Evolutionary conservation across 257 asterid species (phyloP).

Genomic region (Eustoma russellianum): DNA sequence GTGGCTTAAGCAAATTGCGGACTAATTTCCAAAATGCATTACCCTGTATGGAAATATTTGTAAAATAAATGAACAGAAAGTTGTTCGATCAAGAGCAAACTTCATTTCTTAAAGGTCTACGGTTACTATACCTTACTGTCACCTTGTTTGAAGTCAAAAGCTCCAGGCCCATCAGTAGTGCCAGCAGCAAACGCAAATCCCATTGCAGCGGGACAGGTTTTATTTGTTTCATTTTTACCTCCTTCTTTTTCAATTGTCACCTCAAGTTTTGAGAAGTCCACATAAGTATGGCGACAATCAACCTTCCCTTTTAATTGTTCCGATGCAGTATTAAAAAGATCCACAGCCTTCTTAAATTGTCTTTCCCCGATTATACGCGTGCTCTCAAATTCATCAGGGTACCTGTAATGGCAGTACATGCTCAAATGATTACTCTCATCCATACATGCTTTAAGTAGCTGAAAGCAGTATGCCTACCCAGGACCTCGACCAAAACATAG

Average conservation of each 20-base stretch:
- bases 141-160: constrained; percentile 97
- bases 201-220: constrained; percentile 98
- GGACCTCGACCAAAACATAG: constrained; percentile 97
- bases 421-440: not conserved
- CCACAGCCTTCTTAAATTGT: constrained; percentile 73
- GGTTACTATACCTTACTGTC: constrained; percentile 54
- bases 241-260: constrained; percentile 58
- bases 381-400: constrained; percentile 93
- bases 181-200: constrained; percentile 99
- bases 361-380: constrained; percentile 92
- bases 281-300: constrained; percentile 68
- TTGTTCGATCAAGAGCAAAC: not conserved
- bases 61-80: not conserved
- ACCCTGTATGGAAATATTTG: constrained; percentile 38
- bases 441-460: not conserved
- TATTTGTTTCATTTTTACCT: constrained; percentile 45
- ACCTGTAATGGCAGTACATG: constrained; percentile 35
- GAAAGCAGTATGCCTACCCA: constrained; percentile 41
- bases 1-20: constrained; percentile 73
- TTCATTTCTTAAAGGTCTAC: constrained; percentile 1
- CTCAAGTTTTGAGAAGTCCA: constrained; percentile 71
- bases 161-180: constrained; percentile 99
- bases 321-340: constrained; percentile 65
- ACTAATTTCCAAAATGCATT: constrained; percentile 90
- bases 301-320: constrained; percentile 69